Base-by-base conservation (phyloP, 2,329 filamentous ascomycete genomes). In the Cladobotryum protrusum region DNA sequence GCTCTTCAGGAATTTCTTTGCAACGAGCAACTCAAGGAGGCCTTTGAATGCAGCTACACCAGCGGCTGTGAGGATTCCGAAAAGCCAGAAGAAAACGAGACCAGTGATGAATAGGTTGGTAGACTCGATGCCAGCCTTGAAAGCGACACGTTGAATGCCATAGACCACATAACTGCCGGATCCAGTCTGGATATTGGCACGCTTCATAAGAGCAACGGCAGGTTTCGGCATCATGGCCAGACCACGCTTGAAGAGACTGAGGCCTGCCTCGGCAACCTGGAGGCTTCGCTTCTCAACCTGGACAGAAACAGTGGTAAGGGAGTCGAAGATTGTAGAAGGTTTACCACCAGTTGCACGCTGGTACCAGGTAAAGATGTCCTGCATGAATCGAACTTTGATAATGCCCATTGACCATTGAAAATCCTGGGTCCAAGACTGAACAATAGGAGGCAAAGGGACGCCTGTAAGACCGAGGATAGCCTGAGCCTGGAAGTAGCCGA, bases 371-470 rank as follows among this genome's bases (percentile, higher is more conserved):
- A 89, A 88, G 62, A 96, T 87, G 43, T 76, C 76, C 72, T 97
- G 89, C 72, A 96, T 80, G 67, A 95, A 96, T n/a, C 75, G 76
- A 39, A 96, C 78, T 46, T 81, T 81, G 61, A 97, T 95, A 61
- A 97, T 90, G 60, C 92, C 92, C 89, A 97, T 93, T 63, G 86
- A 95, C 92, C 92, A 97, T 65, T 95, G 87, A 72, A 97, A 96
- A 71, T 96, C 92, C 71, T 96, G 91, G 2, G 91, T 96, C 92
- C 92, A 97, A 0, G 91, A 80, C 61, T 87, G 79, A 48, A 95
- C 92, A 54, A 96, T 87, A 0, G 92, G 92, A 9, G 92, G 92
- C 48, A 96, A 79, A 42, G 78, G 76, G 13, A 96, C 85, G 17
- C 86, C 81, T 48, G 85, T 88, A 69, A 96, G 85, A 56, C 91